Conservation (phyloP, 2,329 filamentous ascomycete genomes). For the Phaeosphaeriaceae sp. region DNA sequence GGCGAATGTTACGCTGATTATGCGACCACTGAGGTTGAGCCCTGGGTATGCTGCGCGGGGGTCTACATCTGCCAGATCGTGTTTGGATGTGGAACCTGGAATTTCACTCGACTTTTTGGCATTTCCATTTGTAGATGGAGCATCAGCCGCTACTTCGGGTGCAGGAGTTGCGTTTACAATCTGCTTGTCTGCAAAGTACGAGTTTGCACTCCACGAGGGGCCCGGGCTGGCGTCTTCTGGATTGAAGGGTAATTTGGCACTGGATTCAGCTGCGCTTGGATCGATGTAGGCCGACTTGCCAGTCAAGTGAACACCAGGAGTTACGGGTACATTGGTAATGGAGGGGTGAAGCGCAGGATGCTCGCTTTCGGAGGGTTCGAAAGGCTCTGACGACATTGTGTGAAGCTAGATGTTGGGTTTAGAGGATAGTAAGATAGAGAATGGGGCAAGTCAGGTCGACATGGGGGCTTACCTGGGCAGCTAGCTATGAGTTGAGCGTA, state of each 20-base stretch:
- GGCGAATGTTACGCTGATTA: constrained; percentile 69
- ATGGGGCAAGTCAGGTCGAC: constrained; percentile 10
- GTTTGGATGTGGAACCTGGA: constrained; percentile 43
- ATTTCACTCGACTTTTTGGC: constrained; percentile 60
- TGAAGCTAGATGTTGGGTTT: neutral
- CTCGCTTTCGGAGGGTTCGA: constrained; percentile 33
- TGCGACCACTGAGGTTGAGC: constrained; percentile 64
- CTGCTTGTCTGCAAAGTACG: constrained; percentile 41
- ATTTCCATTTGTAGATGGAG: constrained; percentile 57
- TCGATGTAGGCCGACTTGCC: constrained; percentile 49
- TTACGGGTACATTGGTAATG: constrained; percentile 51
- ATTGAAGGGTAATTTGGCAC: constrained; percentile 36
- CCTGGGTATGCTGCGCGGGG: constrained; percentile 62
- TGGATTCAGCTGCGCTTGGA: constrained; percentile 18
- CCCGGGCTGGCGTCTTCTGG: constrained; percentile 38
- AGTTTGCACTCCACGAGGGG: constrained; percentile 47
- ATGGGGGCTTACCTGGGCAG: constrained; percentile 13
- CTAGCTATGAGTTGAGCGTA: constrained; percentile 1
- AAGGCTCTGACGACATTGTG: constrained; percentile 23
- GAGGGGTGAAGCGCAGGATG: constrained; percentile 51
- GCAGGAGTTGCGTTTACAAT: constrained; percentile 39
- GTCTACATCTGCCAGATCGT: constrained; percentile 56
- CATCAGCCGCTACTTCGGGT: constrained; percentile 53
- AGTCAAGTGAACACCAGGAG: constrained; percentile 48
- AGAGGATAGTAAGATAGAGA: constrained; percentile 10